These are phyloP conservation scores for Blastobotrys buckinghamii DNA, from an alignment of 1,139 yeast species.

Conservation along the genomic window DNA sequence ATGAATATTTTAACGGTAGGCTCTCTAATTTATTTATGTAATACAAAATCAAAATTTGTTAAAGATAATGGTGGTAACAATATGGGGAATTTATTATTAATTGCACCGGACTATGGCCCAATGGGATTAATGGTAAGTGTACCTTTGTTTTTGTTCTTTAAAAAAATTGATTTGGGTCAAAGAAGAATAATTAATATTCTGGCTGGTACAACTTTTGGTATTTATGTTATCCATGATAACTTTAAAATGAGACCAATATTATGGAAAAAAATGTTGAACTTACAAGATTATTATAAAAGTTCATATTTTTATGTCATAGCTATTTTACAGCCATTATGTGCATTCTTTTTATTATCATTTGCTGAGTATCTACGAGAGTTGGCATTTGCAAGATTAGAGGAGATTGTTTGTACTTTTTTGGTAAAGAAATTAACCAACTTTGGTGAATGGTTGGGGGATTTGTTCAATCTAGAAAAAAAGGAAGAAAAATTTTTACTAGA, in stretches of 20 bases:
- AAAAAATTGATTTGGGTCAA: neutral
- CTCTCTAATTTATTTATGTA: neutral
- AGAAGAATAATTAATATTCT: neutral
- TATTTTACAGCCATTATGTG: neutral
- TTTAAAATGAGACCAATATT: neutral
- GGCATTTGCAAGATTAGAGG: neutral
- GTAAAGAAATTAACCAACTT: neutral
- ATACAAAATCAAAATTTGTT: neutral
- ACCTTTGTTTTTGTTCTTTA: neutral
- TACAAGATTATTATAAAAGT: neutral
- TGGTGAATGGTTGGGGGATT: neutral
- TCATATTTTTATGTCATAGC: neutral
- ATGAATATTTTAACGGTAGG: neutral
- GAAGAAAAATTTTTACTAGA: too few relatives aligned
- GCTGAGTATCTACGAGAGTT: neutral
- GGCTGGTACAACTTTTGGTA: neutral
- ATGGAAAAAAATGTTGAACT: neutral
- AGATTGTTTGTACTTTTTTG: neutral
- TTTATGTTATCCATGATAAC: slow-evolving; percentile 4
- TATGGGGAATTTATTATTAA: neutral
- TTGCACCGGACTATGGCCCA: neutral
- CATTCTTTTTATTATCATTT: neutral
- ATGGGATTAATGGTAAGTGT: neutral
- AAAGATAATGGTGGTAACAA: neutral
- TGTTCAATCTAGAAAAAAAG: neutral